Evolutionary conservation across 345 rosid genomes (phyloP), one percentile per base, ranked within the genome.

Genomic region (Gossypium australe): DNA sequence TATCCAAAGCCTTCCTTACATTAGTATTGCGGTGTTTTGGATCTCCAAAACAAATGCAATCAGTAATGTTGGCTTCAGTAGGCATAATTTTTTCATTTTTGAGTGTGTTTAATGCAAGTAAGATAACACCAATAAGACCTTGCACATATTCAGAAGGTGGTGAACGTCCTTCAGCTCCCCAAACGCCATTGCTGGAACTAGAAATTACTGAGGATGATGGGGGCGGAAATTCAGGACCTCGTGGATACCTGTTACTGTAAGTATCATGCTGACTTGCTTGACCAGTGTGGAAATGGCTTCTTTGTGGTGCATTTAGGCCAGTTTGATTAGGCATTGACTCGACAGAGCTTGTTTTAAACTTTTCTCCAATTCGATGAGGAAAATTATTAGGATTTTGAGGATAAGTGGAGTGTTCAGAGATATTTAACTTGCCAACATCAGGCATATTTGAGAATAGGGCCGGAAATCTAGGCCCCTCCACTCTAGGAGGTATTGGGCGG

Each of bases 121-220:
- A 81, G 76, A 94, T 79, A 70, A 90, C 87, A 69, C 97, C 97
- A 66, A 90, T 86, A 79, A 87, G 95, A 79, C 97, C 92, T 85
- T 91, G 95, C 51, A 83, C 87, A 82, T 84, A 85, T 76, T 90
- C 90, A 72, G 94, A 75, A 65, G 93, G 91, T 67, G 81, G 78
- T 10, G 85, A 81, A 66, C 74, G 76, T 71, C 90, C 90, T 76
- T 81, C 85, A 78, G 84, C 84, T 77, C 89, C 89, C 90, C 89
- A 80, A 72, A 2, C 67, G 78, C 80, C 80, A 86, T 76, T 83
- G 68, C 64, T 80, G 52, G 41, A 34, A 34, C 41, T 34, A 34
- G 74, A 79, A 79, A 59, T 72, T 64, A 74, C 27, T 18, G 72
- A 65, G 45, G 77, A 75, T 44, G 84, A 69, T 43, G 79, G 52